Evolutionary conservation across 331 rosid species (phyloP), one percentile per base, ranked within the genome.

Genomic region (Quercus tomentella): DNA sequence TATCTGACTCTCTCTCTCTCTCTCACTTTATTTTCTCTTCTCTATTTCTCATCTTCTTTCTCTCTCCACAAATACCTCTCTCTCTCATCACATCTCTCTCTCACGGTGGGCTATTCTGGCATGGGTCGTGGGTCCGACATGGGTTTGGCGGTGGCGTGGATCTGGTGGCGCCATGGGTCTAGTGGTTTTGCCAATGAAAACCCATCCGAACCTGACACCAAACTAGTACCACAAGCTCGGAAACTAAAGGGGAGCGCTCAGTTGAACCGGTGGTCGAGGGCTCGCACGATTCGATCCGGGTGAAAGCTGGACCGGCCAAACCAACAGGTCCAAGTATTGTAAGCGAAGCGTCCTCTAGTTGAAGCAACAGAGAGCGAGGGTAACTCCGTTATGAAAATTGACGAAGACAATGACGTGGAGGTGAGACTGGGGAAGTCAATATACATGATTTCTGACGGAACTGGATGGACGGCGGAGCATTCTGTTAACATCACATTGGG

Each of bases 401-500:
- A 72, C 37, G 49, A 23, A 49, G 90, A 56, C 4, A 84, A 61
- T 20, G 89, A 33, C 72, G 78, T 68, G 70, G 95, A 75, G 28
- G 7, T 66, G 12, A 66, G 45, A 43, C 2, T 52, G 30, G 82
- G 70, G 57, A 94, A 92, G 85, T 86, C 94, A 41, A 91, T 94
- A 21, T 94, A 92, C 74, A 89, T 92, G 67, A 86, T 94, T 30
- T 94, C 97, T 18, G 96, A 94, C 61, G 96, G 97, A 78, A 92
- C 94, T 80, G 98, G 98, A 14, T 94, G 98, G 98, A 94, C 94
- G 73, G 92, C 81, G 54, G 92, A 94, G 73, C 97, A 91, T 69
- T 87, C 90, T 76, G 92, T 95, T 62, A 89, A 51, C 70, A 97
- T 96, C 1, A 92, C 97, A 68, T 85, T 95, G 91, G 97, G 98